Percentiles rank a stretch among this genome's conserved stretches.
phyloP scores from a whole-genome alignment of 2,329 filamentous ascomycete genomes.

The Botrytis pseudocinerea region DNA sequence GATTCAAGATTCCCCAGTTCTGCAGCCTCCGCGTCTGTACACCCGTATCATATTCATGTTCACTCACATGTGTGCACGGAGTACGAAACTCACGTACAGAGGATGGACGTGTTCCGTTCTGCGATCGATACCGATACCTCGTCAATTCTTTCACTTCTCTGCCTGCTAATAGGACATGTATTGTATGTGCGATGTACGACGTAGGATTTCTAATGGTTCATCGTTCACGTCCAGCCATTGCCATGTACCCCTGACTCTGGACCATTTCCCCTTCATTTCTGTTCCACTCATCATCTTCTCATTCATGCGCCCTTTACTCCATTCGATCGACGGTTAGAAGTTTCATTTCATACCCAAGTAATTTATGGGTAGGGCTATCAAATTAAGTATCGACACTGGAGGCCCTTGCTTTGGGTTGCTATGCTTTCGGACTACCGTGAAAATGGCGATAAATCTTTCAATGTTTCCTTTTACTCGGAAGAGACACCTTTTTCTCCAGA shows the following conservation, averaged over 20 bases:
- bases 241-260: slow-evolving; percentile 20
- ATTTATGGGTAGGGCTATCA: slow-evolving; percentile 12
- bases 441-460: background rate
- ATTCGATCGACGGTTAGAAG: slow-evolving; percentile 10
- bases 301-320: background rate
- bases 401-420: background rate
- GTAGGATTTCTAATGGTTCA: background rate
- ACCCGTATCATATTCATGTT: background rate
- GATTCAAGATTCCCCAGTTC: background rate
- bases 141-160: background rate
- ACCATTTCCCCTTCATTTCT: slow-evolving; percentile 15
- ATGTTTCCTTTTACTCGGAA: background rate
- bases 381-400: slow-evolving; percentile 6
- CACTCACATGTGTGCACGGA: background rate
- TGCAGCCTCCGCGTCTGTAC: background rate
- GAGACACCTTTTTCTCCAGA: background rate
- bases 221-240: slow-evolving; percentile 7
- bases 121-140: background rate
- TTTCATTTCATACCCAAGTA: slow-evolving; percentile 8
- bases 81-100: background rate
- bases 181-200: background rate
- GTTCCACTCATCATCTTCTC: background rate
- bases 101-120: too few species aligned
- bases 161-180: background rate
- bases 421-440: background rate